These are phyloP conservation scores for Chondrostereum purpureum DNA, from an alignment of 1,284 basidiomycete genomes.

Conservation along the genomic window DNA sequence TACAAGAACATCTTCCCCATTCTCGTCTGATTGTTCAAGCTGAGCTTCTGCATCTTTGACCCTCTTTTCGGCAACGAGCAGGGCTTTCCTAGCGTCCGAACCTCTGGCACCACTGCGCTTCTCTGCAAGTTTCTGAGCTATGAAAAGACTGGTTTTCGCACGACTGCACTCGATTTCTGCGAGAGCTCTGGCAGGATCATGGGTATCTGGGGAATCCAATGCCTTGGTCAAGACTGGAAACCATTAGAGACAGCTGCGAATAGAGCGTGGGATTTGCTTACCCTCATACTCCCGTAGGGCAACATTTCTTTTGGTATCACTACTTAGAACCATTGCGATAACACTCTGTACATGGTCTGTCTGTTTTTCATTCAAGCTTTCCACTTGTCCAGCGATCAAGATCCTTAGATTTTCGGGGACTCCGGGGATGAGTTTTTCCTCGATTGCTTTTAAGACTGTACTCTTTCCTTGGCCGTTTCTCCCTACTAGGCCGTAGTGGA, in stretches of 20 bases:
- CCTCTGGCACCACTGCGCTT: conserved; percentile 58
- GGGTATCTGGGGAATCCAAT: conserved; percentile 13
- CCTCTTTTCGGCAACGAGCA: conserved; percentile 44
- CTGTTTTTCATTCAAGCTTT: conserved; percentile 20
- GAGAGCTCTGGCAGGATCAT: conserved; percentile 19
- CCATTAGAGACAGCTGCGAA: not conserved
- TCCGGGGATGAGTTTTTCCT: conserved; percentile 42
- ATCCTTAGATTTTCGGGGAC: conserved; percentile 44
- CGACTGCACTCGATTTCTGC: conserved; percentile 20
- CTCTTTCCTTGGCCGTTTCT: conserved; percentile 58
- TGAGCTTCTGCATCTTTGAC: conserved; percentile 23
- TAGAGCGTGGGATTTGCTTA: not conserved
- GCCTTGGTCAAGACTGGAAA: conserved; percentile 5
- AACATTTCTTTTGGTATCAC: conserved; percentile 17
- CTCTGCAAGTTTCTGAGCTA: conserved; percentile 47
- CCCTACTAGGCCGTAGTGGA: conserved; percentile 47
- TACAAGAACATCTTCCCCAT: conserved; percentile 19
- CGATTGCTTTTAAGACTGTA: conserved; percentile 33
- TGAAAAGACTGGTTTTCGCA: conserved; percentile 29
- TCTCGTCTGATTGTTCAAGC: conserved; percentile 20
- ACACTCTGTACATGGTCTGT: conserved; percentile 15
- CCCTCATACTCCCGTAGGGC: not conserved
- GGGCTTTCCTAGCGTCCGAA: conserved; percentile 48
- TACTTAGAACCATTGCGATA: conserved; percentile 26
- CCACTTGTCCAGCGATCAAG: conserved; percentile 45